Percentiles rank a stretch among this genome's conserved stretches.
Conservation (phyloP, 169 alveolate genomes). For the Plasmodium gallinaceum region DNA sequence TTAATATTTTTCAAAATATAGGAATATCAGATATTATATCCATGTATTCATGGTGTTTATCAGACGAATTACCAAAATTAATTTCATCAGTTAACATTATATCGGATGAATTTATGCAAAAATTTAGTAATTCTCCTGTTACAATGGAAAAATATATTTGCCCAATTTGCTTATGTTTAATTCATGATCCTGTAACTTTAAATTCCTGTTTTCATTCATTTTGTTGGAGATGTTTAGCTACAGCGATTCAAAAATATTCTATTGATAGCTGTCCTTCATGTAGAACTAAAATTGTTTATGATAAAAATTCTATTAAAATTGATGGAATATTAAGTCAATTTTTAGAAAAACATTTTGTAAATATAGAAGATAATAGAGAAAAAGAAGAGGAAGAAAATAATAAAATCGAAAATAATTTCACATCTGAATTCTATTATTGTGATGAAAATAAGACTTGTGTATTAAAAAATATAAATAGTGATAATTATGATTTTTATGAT, state of each 20-base stretch:
- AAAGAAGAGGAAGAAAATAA: neutral
- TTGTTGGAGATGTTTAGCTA: slow-evolving; percentile 64
- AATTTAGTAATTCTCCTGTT: slow-evolving; percentile 2
- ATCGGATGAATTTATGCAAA: slow-evolving; percentile 56
- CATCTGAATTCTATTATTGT: too few species aligned
- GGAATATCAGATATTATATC: slow-evolving; percentile 10
- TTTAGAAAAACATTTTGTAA: slow-evolving; percentile 35
- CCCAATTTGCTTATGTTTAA: slow-evolving; percentile 42
- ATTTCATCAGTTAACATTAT: slow-evolving; percentile 42
- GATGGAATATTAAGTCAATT: slow-evolving; percentile 49
- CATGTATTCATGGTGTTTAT: slow-evolving; percentile 44
- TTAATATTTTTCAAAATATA: slow-evolving; percentile 6
- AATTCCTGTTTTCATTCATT: slow-evolving; percentile 63
- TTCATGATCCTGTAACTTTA: slow-evolving; percentile 58
- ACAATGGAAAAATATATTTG: slow-evolving; percentile 47
- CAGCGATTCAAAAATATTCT: slow-evolving; percentile 52
- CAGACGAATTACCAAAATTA: slow-evolving; percentile 45
- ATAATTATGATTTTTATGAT: too few species aligned
- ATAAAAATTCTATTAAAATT: slow-evolving; percentile 32
- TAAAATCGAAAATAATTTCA: neutral
- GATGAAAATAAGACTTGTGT: too few species aligned
- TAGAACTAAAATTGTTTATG: slow-evolving; percentile 55
- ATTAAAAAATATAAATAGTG: too few species aligned
- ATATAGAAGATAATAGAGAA: neutral
- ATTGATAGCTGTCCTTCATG: slow-evolving; percentile 53